Evolutionary conservation across 1,139 yeast genomes (phyloP).

Genomic region (Scheffersomyces parashehatae): DNA sequence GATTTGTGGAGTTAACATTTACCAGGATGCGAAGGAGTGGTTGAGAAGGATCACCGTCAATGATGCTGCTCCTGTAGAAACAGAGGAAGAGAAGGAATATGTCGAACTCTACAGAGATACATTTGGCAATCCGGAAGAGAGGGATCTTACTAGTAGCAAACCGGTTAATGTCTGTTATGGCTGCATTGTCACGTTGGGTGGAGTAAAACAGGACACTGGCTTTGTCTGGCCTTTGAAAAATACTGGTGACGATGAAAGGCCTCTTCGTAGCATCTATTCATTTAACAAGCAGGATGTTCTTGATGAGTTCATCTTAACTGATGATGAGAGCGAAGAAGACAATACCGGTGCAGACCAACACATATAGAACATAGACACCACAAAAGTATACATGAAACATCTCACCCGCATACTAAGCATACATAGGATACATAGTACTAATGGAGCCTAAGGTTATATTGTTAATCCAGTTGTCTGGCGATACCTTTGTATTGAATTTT

Average conservation of each 20-base stretch:
- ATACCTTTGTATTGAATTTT: no score
- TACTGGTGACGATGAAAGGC: constrained; percentile 24
- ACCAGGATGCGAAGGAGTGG: constrained; percentile 68
- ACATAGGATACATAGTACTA: no score
- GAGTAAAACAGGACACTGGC: constrained; percentile 31
- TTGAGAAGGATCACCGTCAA: constrained; percentile 70
- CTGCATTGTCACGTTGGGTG: constrained; percentile 63
- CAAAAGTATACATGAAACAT: no score
- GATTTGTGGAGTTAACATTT: constrained; percentile 53
- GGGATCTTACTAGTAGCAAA: constrained; percentile 2
- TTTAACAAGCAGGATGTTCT: constrained; percentile 18
- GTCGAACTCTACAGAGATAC: constrained; percentile 24
- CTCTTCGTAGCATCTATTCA: no score
- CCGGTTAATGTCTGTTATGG: constrained; percentile 66
- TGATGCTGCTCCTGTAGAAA: constrained; percentile 51
- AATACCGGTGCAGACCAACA: neutral
- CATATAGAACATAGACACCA: no score
- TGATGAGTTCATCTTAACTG: constrained; percentile 52
- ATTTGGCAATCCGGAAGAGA: constrained; percentile 1
- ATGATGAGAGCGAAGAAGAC: constrained; percentile 27
- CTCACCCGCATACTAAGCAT: no score
- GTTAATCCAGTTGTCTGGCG: no score
- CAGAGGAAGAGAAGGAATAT: constrained; percentile 48
- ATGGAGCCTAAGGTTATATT: no score
- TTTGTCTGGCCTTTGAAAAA: constrained; percentile 56